Base-by-base conservation (phyloP, 495 filamentous ascomycete species). In the Xylaria cubensis region DNA sequence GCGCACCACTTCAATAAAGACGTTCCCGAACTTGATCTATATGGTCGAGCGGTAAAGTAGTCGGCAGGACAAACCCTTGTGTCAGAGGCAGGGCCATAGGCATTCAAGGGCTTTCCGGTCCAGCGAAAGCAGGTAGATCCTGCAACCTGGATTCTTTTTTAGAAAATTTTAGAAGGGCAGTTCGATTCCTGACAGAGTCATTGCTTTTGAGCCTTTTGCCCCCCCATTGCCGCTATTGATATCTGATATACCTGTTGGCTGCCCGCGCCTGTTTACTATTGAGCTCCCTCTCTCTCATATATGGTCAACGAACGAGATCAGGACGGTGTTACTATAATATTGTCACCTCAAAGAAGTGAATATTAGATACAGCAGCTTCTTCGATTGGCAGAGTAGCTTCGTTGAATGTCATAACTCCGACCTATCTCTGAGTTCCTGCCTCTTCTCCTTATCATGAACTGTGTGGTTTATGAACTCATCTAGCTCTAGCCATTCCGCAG, bases 401-500 rank as follows among this genome's bases (percentile, higher is more conserved):
- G n/a, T 15, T 34, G 15, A 2, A 59, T 32, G 9, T 59, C 19
- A 72, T n/a, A 72, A 51, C 46, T 72, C 70, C 0, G 70, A 65
- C 26, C 70, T 66, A 15, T 3, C 0, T n/a, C 70, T 21, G 2
- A 72, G 58, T 9, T 66, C 12, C 15, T 61, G 34, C 19, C 17
- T 34, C 58, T 55, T 26, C 6, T 39, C 34, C 9, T 34, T 34
- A 46, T 69, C 9, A 24, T 59, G 39, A 17, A 21, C 51, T 17
- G 50, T 0, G 4, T 58, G 48, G 21, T 12, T 26, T 50, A 72
- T 66, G 41, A 77, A 79, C 39, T 42, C 71, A 68, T 73, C 73
- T 5, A 79, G 36, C 50, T 86, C 95, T 89, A 98, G 86, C 92
- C 93, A 97, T 80, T 97, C 95, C 1, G 91, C 89, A 50, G 89